Evolutionary conservation across 805 yeast genomes (phyloP).

Genomic region (Saccharomycopsis capsularis): DNA sequence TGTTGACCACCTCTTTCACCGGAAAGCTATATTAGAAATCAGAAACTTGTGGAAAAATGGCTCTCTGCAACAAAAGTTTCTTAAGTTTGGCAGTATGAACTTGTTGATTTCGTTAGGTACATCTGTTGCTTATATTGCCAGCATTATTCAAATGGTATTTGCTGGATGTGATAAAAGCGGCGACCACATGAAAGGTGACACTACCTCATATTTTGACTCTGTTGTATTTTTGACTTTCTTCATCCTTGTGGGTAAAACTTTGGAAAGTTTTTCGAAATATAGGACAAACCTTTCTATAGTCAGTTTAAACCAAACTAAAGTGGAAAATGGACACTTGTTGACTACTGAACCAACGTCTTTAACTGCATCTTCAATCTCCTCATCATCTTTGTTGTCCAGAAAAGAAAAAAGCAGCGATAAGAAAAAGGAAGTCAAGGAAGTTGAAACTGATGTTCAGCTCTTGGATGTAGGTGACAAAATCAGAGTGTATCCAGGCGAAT

Average conservation of each 20-base stretch:
- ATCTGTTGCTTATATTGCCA: conserved; percentile 66
- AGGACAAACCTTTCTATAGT: conserved; percentile 87
- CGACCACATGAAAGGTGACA: conserved; percentile 34
- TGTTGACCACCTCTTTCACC: conserved; percentile 63
- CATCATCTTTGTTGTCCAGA: too few species aligned
- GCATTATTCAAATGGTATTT: conserved; percentile 52
- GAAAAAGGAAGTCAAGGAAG: conserved; percentile 1
- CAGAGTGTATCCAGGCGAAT: conserved; percentile 78
- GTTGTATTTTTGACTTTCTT: conserved; percentile 76
- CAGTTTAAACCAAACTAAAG: conserved; percentile 69
- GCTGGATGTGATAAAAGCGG: conserved; percentile 30
- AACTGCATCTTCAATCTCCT: too few species aligned
- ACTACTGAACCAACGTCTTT: too few species aligned
- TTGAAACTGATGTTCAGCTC: conserved; percentile 56
- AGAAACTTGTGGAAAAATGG: conserved; percentile 60
- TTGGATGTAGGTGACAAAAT: conserved; percentile 73
- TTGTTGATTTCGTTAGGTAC: conserved; percentile 81
- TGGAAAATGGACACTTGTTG: conserved; percentile 66
- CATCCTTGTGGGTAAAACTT: conserved; percentile 82
- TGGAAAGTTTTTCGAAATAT: conserved; percentile 90
- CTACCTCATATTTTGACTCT: conserved; percentile 78
- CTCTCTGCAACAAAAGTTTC: conserved; percentile 51
- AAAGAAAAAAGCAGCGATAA: too few species aligned
- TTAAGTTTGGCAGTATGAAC: conserved; percentile 87
- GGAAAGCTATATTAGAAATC: conserved; percentile 56